phyloP scores from a whole-genome alignment of 345 rosid genomes.

The Geranium rotundifolium region DNA sequence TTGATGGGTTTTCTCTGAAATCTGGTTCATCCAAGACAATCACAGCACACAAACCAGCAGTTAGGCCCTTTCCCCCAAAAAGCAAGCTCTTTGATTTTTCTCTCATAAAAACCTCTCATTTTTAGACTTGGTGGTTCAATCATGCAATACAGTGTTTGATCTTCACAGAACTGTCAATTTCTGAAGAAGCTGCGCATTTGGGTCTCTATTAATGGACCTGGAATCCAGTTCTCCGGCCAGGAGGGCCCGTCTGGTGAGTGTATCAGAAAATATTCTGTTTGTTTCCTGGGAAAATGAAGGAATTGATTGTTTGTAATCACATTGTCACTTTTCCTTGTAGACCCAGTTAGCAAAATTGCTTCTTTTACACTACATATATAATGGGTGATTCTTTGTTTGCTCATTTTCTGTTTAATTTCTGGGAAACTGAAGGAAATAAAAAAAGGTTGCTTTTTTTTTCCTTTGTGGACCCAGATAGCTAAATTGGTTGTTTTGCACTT shows the following conservation, averaged over 20 bases:
- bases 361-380: too few species aligned
- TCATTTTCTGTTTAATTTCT: not conserved
- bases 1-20: not conserved
- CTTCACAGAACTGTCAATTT: not conserved
- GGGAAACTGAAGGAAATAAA: not conserved
- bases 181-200: not conserved
- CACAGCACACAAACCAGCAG: too few species aligned
- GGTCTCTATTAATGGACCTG: slow-evolving; percentile 9
- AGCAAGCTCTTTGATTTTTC: not conserved
- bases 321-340: too few species aligned
- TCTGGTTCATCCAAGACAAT: not conserved
- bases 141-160: not conserved
- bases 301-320: too few species aligned
- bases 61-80: not conserved
- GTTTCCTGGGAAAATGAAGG: not conserved
- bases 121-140: not conserved
- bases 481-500: not conserved
- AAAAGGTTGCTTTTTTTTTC: too few species aligned
- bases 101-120: not conserved
- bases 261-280: not conserved
- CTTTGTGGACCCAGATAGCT: not conserved
- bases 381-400: not conserved
- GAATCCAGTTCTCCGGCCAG: slow-evolving; percentile 12
- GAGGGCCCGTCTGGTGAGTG: slow-evolving; percentile 17
- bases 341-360: too few species aligned